Base-by-base conservation (phyloP, 768 basidiomycete species). In the Panaeolus papilionaceus region DNA sequence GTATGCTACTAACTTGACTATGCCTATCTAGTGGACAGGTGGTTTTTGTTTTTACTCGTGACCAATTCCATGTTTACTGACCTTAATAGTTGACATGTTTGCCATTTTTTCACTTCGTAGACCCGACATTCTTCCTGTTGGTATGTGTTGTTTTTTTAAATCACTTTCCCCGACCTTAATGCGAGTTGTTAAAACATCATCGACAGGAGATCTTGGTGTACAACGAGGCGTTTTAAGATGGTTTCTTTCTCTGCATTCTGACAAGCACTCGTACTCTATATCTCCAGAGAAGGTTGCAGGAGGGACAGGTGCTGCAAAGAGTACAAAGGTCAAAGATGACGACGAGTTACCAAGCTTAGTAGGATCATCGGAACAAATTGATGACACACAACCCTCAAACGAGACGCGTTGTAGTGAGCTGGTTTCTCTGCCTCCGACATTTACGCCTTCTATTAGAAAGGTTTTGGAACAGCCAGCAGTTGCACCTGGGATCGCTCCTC, bases 21-120 rank as follows among this genome's bases (percentile, higher is more conserved):
- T 45, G n/a, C 18, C 12, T 62, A 39, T 67, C 26, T 68, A 88
- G 89, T 91, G 86, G 89, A 91, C 90, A 61, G 88, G 89, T 88
- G 76, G 66, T 77, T 67, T 72, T 7, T 18, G 12, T 37, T 49
- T 12, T 49, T 26, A 23, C 14, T 49, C 6, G 23, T 26, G 20
- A 49, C 4, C 16, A 8, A 9, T 49, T 23, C n/a, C 8, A 45
- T 37, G 18, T 4, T 49, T 47, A 66, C 63, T 37, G 23, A 14
- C 7, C 26, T n/a, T 44, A 10, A 47, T 79, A 85, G 93, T 95
- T n/a, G 90, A 95, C 72, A 96, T 96, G 95, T 96, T 96, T 74
- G 86, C 92, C 14, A 93, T 98, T 51, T 97, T 96, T 78, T 91
- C 93, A 2, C 81, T 96, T 38, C 85, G 94, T 0, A 88, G 94